These are phyloP conservation scores for Beauveria sp. DNA, from an alignment of 2,329 filamentous ascomycete species.

Conservation along the genomic window DNA sequence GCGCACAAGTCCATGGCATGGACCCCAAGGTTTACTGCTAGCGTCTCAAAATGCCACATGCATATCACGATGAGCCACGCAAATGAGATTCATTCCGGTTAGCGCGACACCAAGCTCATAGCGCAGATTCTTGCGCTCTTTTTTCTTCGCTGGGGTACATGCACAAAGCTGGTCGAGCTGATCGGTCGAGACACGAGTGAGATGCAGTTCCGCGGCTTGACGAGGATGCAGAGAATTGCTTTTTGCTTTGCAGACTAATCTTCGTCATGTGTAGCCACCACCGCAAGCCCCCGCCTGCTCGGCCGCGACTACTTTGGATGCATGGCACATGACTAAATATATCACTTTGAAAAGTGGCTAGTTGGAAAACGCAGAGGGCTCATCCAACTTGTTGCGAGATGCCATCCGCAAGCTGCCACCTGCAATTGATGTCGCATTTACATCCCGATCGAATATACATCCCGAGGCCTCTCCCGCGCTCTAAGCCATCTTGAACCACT, in stretches of 20 bases:
- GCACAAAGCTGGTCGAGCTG: background rate
- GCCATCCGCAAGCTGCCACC: background rate
- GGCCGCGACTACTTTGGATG: background rate
- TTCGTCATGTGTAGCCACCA: background rate
- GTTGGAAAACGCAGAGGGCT: background rate
- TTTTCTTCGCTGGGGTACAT: background rate
- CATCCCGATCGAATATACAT: background rate
- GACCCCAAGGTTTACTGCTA: conserved; percentile 1
- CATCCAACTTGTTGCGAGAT: background rate
- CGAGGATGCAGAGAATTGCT: background rate
- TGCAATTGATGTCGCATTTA: background rate
- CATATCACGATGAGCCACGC: background rate
- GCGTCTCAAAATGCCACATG: background rate
- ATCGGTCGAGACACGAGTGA: background rate
- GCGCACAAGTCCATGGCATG: background rate
- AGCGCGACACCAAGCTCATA: conserved; percentile 2
- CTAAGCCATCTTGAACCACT: conserved; percentile 4
- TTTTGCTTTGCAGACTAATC: background rate
- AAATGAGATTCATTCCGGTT: background rate
- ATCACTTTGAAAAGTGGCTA: background rate
- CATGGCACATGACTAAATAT: background rate
- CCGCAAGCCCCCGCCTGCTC: background rate
- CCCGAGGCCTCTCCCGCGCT: background rate
- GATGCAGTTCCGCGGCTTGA: background rate
- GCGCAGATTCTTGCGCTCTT: background rate